Base-by-base conservation (phyloP, 78 protist species). In the Dictyostelium brefeldianum region DNA sequence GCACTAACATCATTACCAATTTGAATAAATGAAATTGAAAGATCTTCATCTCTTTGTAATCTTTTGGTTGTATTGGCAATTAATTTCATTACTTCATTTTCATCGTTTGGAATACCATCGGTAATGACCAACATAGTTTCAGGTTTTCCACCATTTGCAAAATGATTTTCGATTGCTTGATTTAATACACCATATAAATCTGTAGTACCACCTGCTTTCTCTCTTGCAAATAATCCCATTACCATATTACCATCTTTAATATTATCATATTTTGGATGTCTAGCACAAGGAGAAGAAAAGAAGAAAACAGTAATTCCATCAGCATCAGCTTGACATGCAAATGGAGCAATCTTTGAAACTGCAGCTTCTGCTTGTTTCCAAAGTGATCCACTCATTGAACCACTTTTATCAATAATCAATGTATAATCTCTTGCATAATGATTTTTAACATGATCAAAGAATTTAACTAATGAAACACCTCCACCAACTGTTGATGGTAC, bases 11-110 rank as follows among this genome's bases (percentile, higher is more conserved):
- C 96, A 25, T 3, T 50, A 69, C 96, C 96, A 50, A 93, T 93
- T 73, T 93, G 96, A 46, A 93, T 84, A 22, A 93, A 93, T 0
- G 96, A 93, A 5, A 93, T 89, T 18, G 96, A 93, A 36, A 93
- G 89, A 69, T 93, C 96, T 51, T 83, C 96, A 43, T 83, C 90
- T 50, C 89, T 47, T 12, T 4, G 9, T 4, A 93, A n/a, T 53
- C 87, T 77, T 20, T 80, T 78, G 4, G 92, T 79, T 1, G 90
- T 74, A 11, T 20, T 2, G 29, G 73, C 62, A 1, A 93, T 43
- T 22, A 85, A 25, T 31, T 43, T 81, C 22, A 57, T 70, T 18
- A 93, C 96, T 25, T 50, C 96, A 0, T 56, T 31, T 62, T 73
- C 79, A 27, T 53, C 48, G 15, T 93, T 93, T 78, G 96, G 96